Base-by-base conservation (phyloP, 192 early-diverging fungal species). In the Spizellomyces sp. region DNA sequence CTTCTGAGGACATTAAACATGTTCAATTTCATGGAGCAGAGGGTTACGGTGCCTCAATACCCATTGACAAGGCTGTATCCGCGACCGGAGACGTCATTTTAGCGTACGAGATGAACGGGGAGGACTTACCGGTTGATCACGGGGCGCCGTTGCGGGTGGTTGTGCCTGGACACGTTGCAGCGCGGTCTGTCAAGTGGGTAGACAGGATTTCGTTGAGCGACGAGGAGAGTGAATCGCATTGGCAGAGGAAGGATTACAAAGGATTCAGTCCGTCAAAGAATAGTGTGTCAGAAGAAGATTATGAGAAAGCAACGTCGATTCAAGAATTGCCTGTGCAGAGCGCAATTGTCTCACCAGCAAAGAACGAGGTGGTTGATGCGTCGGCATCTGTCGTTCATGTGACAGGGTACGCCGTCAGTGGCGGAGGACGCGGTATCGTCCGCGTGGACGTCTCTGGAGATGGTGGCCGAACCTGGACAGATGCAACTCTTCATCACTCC, bases 161-260 rank as follows among this genome's bases (percentile, higher is more conserved):
- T 46, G 88, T 96, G 6, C 94, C 94, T 22, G 95, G 95, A 4
- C 81, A 87, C 66, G 94, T 97, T 45, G 95, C 94, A 15, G 95
- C 93, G 1, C 86, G 95, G 45, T 89, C 81, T 69, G 89, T 96
- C 74, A 97, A 97, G 68, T 96, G 92, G 91, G 36, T 73, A n/a
- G 21, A 48, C 2, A 47, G 55, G 54, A 77, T 80, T 57, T 64
- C 71, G 50, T 48, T 86, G 9, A 61, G 71, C 44, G 78, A 85
- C 48, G 81, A 83, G 19, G 83, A 79, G 60, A 52, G 45, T 45
- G 48, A 19, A 15, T 69, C 67, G 8, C 81, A 79, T 65, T 85
- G 78, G 83, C 78, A 77, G 74, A 59, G 81, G 68, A 14, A 77
- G 69, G 70, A 83, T 62, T 58, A 87, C 79, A 67, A 91, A 82